A percentile compares a stretch with the other conserved stretches of the same genome.
Evolutionary conservation across 2,329 filamentous ascomycete genomes (phyloP).

Genomic region (Penicillium janthinellum): DNA sequence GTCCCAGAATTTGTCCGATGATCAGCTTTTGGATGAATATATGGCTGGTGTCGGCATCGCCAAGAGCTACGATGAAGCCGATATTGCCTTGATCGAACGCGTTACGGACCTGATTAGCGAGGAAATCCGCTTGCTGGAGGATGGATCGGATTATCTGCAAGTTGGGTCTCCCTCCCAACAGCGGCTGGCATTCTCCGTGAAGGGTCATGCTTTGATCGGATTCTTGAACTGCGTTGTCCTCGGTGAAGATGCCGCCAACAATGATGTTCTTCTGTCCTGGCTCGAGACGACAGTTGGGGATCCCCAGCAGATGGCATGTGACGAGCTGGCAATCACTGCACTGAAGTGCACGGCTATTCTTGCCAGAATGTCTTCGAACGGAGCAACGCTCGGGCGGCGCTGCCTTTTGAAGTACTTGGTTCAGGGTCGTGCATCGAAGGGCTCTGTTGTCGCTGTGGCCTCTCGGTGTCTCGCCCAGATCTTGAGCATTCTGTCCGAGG

Average conservation of each 20-base stretch:
- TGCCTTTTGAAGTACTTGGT: slow-evolving; percentile 85
- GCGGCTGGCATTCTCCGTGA: slow-evolving; percentile 80
- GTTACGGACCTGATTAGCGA: slow-evolving; percentile 75
- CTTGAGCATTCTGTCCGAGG: slow-evolving; percentile 79
- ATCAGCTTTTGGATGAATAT: slow-evolving; percentile 73
- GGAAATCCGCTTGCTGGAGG: slow-evolving; percentile 83
- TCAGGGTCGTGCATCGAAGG: slow-evolving; percentile 68
- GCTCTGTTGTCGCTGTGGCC: slow-evolving; percentile 71
- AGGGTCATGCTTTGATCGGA: slow-evolving; percentile 76
- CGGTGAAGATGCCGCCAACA: slow-evolving; percentile 78
- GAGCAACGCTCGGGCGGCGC: slow-evolving; percentile 74
- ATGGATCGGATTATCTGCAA: slow-evolving; percentile 84
- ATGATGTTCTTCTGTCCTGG: slow-evolving; percentile 79
- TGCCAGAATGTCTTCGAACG: slow-evolving; percentile 71
- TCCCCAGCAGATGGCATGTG: slow-evolving; percentile 77
- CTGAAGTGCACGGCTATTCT: slow-evolving; percentile 81
- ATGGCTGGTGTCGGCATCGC: slow-evolving; percentile 58
- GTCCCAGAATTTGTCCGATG: slow-evolving; percentile 59
- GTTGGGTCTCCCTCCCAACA: slow-evolving; percentile 87
- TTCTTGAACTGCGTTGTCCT: slow-evolving; percentile 84
- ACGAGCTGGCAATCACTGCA: slow-evolving; percentile 73
- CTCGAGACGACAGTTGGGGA: slow-evolving; percentile 81
- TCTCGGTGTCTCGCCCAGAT: slow-evolving; percentile 83
- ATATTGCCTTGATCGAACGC: slow-evolving; percentile 51
- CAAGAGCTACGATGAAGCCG: slow-evolving; percentile 44